phyloP scores from a whole-genome alignment of 768 basidiomycete species.

The Fomitopsis pulvina region DNA sequence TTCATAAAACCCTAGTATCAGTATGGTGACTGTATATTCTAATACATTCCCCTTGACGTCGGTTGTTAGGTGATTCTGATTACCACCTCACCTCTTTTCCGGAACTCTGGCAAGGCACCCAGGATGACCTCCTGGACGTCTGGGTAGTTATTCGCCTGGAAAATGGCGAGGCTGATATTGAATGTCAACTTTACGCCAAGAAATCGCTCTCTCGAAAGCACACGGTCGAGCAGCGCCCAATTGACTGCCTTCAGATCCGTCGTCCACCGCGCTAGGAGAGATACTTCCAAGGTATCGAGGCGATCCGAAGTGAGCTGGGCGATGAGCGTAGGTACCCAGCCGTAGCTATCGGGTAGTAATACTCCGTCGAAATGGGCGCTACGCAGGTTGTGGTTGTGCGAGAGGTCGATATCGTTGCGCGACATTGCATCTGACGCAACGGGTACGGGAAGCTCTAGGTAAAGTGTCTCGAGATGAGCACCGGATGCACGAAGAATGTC shows the following conservation, averaged over 20 bases:
- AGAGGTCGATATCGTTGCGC: conserved; percentile 1
- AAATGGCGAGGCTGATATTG: conserved; percentile 11
- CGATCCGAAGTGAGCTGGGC: background rate
- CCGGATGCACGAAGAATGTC: conserved; percentile 9
- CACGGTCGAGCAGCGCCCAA: conserved; percentile 5
- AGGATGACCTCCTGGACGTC: conserved; percentile 1
- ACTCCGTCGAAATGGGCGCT: conserved; percentile 11
- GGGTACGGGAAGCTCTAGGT: conserved; percentile 5
- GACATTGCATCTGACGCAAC: background rate
- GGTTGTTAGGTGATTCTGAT: too few species aligned
- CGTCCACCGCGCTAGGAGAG: conserved; percentile 7
- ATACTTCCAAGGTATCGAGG: conserved; percentile 9
- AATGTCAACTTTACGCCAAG: conserved; percentile 2
- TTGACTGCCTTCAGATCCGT: conserved; percentile 6
- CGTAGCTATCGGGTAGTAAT: conserved; percentile 8
- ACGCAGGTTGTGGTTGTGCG: conserved; percentile 6
- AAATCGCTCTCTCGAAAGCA: conserved; percentile 2
- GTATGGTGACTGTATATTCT: too few species aligned
- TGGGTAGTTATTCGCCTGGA: conserved; percentile 8
- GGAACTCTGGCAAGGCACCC: conserved; percentile 5
- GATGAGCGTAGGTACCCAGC: conserved; percentile 6
- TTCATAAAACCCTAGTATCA: too few species aligned
- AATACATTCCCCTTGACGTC: too few species aligned
- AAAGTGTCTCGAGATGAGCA: conserved; percentile 8
- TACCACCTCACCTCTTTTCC: conserved; percentile 5